Evolutionary conservation across 2,329 filamentous ascomycete species (phyloP), one percentile per base, ranked within the genome.

Genomic region (Colletotrichum spaethianum): DNA sequence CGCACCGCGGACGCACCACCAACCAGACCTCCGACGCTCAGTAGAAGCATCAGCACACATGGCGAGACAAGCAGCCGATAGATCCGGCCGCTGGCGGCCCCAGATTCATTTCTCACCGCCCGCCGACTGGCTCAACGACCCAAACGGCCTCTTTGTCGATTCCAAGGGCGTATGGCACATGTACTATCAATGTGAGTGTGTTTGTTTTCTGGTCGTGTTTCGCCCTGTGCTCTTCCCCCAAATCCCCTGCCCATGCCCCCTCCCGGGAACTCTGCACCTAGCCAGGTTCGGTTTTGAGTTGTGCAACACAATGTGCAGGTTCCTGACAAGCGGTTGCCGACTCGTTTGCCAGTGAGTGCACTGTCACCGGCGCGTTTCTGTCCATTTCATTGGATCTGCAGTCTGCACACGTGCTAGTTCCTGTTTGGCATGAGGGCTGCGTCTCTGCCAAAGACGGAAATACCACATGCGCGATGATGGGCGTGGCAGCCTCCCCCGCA

Each of bases 121-220:
- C 1, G 74, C 82, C 23, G 79, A 84, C 75, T 88, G 87, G 73
- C 86, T 89, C 83, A 91, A 91, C 72, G 91, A 92, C 74, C 90
- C 90, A 1, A 92, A 92, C 79, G 90, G 91, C 75, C 85, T 91
- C 82, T 91, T 91, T 72, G 76, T 86, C 7, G 89, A 91, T 72
- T 83, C 80, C 2, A 83, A 89, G 66, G 90, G 89, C 5, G 82
- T 84, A 1, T 93, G 88, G 79, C 91, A 93, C 77, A 75, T 92
- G 3, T 93, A 93, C 79, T 93, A 92, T 76, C 91, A 93, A 77
- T 90, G 86, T 83, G 80, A 80, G 67, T 46, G 28, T 23, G 18
- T n/a, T 20, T 52, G 11, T 33, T 8, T 26, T 36, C 18, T 20
- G 1, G 23, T 8, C 36, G 9, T 57, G 20, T 23, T 23, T n/a